Conservation (phyloP, 441 rosid genomes). For the Populus hybrid region DNA sequence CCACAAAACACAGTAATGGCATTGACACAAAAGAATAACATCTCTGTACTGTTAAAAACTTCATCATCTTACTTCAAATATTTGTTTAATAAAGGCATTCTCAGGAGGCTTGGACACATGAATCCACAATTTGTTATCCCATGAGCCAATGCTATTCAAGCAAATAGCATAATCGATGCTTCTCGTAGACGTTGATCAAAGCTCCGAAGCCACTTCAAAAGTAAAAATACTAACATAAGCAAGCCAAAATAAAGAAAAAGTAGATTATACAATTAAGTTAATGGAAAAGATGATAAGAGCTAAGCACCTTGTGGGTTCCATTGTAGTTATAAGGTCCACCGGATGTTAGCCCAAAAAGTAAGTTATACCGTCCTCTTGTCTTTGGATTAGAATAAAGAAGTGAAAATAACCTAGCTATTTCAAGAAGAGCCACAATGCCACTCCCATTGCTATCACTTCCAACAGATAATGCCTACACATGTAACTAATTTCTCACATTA, state of each 20-base stretch:
- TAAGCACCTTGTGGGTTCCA: conserved; percentile 87
- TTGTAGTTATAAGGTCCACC: conserved; percentile 97
- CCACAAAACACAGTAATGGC: conserved; percentile 21
- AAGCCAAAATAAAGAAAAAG: neutral
- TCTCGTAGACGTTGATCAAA: conserved; percentile 96
- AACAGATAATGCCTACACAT: conserved; percentile 77
- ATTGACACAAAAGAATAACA: conserved; percentile 6
- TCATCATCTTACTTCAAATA: conserved; percentile 64
- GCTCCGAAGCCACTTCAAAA: conserved; percentile 91
- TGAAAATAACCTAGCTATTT: conserved; percentile 92
- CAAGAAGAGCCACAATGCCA: conserved; percentile 90
- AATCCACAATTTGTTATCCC: conserved; percentile 66
- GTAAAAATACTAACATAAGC: conserved; percentile 16
- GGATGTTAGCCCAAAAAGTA: conserved; percentile 91
- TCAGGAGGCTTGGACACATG: conserved; percentile 93
- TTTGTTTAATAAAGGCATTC: conserved; percentile 37
- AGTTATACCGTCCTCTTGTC: conserved; percentile 92
- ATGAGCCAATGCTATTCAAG: conserved; percentile 87
- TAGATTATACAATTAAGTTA: neutral
- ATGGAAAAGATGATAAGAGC: conserved; percentile 5
- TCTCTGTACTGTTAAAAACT: neutral
- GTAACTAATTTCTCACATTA: conserved; percentile 20
- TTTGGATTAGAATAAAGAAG: conserved; percentile 87
- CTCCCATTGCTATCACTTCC: conserved; percentile 99
- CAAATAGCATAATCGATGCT: conserved; percentile 96